Conservation (phyloP, 23 red algal species). For the Pyropia yezoensis region DNA sequence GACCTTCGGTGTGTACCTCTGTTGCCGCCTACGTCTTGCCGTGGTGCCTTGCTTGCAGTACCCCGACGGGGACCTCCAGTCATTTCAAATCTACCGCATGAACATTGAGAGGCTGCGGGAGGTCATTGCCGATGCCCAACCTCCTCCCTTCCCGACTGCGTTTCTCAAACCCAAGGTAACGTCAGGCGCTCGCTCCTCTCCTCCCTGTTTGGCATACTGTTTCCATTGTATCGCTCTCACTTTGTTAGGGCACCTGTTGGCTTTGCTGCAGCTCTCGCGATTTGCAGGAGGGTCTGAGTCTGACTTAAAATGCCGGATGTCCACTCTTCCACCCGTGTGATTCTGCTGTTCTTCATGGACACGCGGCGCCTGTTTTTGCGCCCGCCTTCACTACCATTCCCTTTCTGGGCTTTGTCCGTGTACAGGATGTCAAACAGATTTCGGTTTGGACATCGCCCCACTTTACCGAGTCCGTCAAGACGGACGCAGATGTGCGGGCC, state of each 20-base stretch:
- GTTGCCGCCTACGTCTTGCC: no score
- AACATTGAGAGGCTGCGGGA: constrained; percentile 46
- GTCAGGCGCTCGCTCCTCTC: no score
- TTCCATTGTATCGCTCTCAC: background rate
- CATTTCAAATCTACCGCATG: constrained; percentile 64
- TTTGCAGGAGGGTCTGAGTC: no score
- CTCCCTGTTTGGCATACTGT: background rate
- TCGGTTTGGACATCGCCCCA: constrained; percentile 73
- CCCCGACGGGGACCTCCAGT: constrained; percentile 83
- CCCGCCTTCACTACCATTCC: background rate
- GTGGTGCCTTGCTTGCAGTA: constrained; percentile 68
- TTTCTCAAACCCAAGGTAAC: constrained; percentile 35
- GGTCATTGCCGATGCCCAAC: constrained; percentile 66
- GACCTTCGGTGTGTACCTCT: no score
- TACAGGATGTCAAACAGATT: constrained; percentile 75
- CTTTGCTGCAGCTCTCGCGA: no score
- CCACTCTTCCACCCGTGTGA: no score
- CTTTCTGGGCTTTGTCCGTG: background rate
- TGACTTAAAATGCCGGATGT: no score
- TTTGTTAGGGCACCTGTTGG: no score
- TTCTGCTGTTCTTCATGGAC: no score
- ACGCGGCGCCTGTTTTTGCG: background rate
- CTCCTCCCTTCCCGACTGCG: constrained; percentile 83
- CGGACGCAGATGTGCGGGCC: constrained; percentile 67
- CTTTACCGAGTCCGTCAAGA: constrained; percentile 77